phyloP scores from a whole-genome alignment of 305 asterid species.

The Fraxinus latifolia region DNA sequence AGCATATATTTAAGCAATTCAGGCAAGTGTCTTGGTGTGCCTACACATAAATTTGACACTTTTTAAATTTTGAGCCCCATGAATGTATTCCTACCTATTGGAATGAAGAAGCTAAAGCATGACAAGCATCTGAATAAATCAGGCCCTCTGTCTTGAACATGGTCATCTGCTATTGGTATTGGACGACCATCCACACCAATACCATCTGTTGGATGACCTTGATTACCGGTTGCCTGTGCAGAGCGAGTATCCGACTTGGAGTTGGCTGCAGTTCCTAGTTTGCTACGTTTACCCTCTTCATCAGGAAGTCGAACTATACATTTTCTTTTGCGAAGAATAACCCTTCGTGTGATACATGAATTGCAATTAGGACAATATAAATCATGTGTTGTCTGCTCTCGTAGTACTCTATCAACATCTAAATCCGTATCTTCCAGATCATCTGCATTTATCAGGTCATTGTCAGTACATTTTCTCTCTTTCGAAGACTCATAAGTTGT shows the following conservation, averaged over 20 bases:
- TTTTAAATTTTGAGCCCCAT: background rate
- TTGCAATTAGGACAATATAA: conserved; percentile 74
- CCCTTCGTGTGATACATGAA: conserved; percentile 53
- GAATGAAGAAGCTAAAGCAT: conserved; percentile 83
- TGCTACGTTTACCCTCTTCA: conserved; percentile 32
- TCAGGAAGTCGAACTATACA: conserved; percentile 25
- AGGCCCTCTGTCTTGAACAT: conserved; percentile 44
- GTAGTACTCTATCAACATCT: conserved; percentile 36
- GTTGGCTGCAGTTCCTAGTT: conserved; percentile 23
- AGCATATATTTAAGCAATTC: background rate
- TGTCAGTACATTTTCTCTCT: conserved; percentile 43
- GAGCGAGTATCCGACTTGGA: conserved; percentile 6
- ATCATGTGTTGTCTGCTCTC: conserved; percentile 40
- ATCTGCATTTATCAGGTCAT: conserved; percentile 23
- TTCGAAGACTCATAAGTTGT: conserved; percentile 25
- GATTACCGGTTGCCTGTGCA: conserved; percentile 13
- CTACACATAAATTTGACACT: background rate
- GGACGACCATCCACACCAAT: conserved; percentile 32
- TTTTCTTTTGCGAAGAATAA: conserved; percentile 42
- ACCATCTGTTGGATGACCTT: conserved; percentile 23
- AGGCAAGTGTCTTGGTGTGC: background rate
- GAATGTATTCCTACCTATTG: conserved; percentile 43
- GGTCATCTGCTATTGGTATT: conserved; percentile 30
- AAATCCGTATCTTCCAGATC: conserved; percentile 27
- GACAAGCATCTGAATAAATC: conserved; percentile 79